Conservation (phyloP, 805 yeast genomes). For the Saturnispora gosingensis region DNA sequence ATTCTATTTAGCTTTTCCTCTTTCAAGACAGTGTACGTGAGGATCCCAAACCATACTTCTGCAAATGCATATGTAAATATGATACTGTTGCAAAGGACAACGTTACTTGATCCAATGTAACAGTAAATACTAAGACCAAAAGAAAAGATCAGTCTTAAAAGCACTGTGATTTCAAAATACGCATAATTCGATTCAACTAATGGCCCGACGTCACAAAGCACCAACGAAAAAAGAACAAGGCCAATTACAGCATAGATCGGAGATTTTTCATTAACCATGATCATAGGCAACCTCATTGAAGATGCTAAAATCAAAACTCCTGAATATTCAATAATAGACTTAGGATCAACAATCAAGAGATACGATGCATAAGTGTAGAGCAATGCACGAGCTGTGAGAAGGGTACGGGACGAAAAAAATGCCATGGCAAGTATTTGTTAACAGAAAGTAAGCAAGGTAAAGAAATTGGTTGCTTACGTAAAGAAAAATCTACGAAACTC, state of each 20-base stretch:
- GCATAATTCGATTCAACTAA: conserved; percentile 33
- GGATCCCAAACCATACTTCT: conserved; percentile 63
- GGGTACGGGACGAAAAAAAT: conserved; percentile 19
- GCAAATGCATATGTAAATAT: conserved; percentile 50
- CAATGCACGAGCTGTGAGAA: conserved; percentile 17
- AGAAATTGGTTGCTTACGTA: neutral
- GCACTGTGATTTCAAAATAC: conserved; percentile 54
- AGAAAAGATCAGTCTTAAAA: conserved; percentile 42
- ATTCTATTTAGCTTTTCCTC: conserved; percentile 51
- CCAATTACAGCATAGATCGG: conserved; percentile 40
- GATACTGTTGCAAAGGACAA: conserved; percentile 49
- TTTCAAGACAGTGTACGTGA: conserved; percentile 50
- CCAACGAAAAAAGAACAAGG: conserved; percentile 34
- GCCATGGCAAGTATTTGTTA: conserved; percentile 18
- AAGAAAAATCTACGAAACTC: neutral
- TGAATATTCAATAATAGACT: conserved; percentile 22
- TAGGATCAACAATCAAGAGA: conserved; percentile 19
- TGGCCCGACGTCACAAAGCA: conserved; percentile 52
- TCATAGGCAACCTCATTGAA: conserved; percentile 27
- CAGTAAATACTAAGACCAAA: conserved; percentile 43
- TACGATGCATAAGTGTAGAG: conserved; percentile 18
- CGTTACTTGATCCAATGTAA: conserved; percentile 34
- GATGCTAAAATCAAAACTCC: conserved; percentile 23
- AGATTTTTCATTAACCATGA: conserved; percentile 25
- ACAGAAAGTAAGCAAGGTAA: neutral